A percentile compares a stretch with the other conserved stretches of the same genome.
Conservation (phyloP, 352 stramenopile species). For the Thalassiosira hispida region DNA sequence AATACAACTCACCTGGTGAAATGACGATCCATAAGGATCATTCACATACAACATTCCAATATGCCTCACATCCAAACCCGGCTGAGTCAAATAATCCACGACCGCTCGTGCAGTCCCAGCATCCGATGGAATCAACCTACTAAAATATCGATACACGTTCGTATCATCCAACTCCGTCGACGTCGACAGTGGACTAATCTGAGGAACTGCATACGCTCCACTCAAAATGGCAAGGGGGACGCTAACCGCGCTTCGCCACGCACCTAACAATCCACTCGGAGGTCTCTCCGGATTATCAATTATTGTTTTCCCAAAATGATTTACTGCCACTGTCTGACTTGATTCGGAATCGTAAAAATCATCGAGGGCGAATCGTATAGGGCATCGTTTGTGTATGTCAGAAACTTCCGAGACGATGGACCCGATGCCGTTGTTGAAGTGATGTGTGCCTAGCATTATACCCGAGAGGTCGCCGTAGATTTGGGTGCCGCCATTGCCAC, state of each 20-base stretch:
- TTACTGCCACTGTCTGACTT: slow-evolving; percentile 19
- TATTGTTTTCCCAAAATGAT: too few species aligned
- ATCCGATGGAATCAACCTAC: slow-evolving; percentile 61
- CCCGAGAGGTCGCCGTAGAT: slow-evolving; percentile 29
- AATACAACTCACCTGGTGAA: too few species aligned
- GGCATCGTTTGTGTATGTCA: slow-evolving; percentile 49
- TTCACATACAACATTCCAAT: slow-evolving; percentile 43
- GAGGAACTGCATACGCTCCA: slow-evolving; percentile 53
- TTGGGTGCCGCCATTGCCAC: background rate
- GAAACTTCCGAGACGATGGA: slow-evolving; percentile 53
- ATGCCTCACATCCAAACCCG: slow-evolving; percentile 26
- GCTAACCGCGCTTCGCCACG: slow-evolving; percentile 25
- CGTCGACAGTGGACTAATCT: slow-evolving; percentile 58
- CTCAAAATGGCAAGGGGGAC: slow-evolving; percentile 62
- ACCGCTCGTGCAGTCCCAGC: slow-evolving; percentile 58
- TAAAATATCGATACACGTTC: slow-evolving; percentile 68
- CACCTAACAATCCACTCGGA: slow-evolving; percentile 46
- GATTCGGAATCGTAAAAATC: slow-evolving; percentile 51
- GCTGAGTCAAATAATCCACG: slow-evolving; percentile 29
- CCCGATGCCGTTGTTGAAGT: slow-evolving; percentile 70
- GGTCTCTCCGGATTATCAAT: too few species aligned
- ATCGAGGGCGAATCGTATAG: slow-evolving; percentile 51
- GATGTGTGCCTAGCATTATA: slow-evolving; percentile 51
- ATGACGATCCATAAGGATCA: slow-evolving; percentile 38
- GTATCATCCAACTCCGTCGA: slow-evolving; percentile 58